Evolutionary conservation across 192 early-diverging fungal genomes (phyloP), one percentile per base, ranked within the genome.

Genomic region (Linnemannia elongata): DNA sequence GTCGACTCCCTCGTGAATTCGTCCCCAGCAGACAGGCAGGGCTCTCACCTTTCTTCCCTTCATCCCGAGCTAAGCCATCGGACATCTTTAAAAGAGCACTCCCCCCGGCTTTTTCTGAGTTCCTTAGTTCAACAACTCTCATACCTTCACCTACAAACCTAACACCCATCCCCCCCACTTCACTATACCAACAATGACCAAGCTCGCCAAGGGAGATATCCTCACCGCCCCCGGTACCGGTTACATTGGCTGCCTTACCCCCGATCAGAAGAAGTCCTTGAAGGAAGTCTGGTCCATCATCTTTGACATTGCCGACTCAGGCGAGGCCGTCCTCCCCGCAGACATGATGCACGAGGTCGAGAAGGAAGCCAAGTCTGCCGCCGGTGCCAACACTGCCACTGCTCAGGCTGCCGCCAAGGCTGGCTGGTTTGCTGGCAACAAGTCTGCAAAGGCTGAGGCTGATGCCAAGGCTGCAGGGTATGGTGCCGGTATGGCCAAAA

Each of bases 401-500:
- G 69, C 49, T 20, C 42, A 70, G 45, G 78, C 78, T 35, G 78
- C 78, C 17, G 54, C 70, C 52, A 72, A 79, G 70, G 78, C 78
- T 12, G 78, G 78, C 20, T 72, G 78, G 69, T 79, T 79, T 54
- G 24, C 70, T n/a, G 52, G 45, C 18, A 60, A 72, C 49, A 79
- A 73, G 70, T 49, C 78, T 8, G 52, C 69, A n/a, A 72, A 79
- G 38, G 78, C 70, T 24, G 52, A 71, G 47, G 68, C 71, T 10
- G 69, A 72, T 38, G 69, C 78, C 38, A 71, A 72, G 70, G 52
- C 52, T 57, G 78, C 69, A 35, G 69, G 78, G 2, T 79, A 79
- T 42, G 78, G 78, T 8, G 69, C 52, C 15, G 78, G 78, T 18
- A 79, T 79, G 78, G 69, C 78, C 49, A 79, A 72, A n/a, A 72